phyloP scores from a whole-genome alignment of 371 early-diverging fungal species.

The Apophysomyces ossiformis region DNA sequence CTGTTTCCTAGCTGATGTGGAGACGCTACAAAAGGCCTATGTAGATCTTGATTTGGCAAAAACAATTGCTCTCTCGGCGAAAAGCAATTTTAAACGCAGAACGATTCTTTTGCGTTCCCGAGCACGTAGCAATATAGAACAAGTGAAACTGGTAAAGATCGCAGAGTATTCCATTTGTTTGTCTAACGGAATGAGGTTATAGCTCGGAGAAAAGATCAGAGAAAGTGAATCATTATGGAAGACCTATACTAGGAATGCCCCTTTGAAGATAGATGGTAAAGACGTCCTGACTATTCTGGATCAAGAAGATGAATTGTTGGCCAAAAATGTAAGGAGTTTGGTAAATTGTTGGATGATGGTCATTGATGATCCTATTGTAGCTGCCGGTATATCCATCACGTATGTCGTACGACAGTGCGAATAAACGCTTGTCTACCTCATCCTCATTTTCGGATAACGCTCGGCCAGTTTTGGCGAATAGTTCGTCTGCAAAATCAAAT shows the following conservation, averaged over 20 bases:
- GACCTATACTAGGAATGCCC: slow-evolving; percentile 24
- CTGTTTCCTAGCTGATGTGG: slow-evolving; percentile 20
- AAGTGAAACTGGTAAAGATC: slow-evolving; percentile 19
- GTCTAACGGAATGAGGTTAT: not conserved
- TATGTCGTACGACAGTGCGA: slow-evolving; percentile 19
- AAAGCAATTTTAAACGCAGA: slow-evolving; percentile 29
- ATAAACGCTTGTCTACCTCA: slow-evolving; percentile 15
- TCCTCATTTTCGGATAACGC: slow-evolving; percentile 5
- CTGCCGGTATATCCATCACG: slow-evolving; percentile 31
- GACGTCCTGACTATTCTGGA: slow-evolving; percentile 22
- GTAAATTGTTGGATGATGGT: not conserved
- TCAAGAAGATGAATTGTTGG: slow-evolving; percentile 17
- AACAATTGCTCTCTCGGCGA: slow-evolving; percentile 31
- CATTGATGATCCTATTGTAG: slow-evolving; percentile 7
- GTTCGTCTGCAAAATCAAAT: not conserved
- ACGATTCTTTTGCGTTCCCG: slow-evolving; percentile 20
- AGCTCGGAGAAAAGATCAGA: slow-evolving; percentile 28
- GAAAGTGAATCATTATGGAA: slow-evolving; percentile 24
- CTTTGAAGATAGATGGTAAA: slow-evolving; percentile 24
- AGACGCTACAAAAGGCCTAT: slow-evolving; percentile 31
- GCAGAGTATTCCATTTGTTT: not conserved
- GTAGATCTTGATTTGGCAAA: slow-evolving; percentile 35
- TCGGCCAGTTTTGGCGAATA: not conserved
- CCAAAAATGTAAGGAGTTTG: slow-evolving; percentile 17
- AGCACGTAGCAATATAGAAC: slow-evolving; percentile 16